Percentiles rank a stretch among this genome's conserved stretches.
These are phyloP conservation scores for Picocystis salinarum DNA, from an alignment of 139 green algal species.

Conservation along the genomic window DNA sequence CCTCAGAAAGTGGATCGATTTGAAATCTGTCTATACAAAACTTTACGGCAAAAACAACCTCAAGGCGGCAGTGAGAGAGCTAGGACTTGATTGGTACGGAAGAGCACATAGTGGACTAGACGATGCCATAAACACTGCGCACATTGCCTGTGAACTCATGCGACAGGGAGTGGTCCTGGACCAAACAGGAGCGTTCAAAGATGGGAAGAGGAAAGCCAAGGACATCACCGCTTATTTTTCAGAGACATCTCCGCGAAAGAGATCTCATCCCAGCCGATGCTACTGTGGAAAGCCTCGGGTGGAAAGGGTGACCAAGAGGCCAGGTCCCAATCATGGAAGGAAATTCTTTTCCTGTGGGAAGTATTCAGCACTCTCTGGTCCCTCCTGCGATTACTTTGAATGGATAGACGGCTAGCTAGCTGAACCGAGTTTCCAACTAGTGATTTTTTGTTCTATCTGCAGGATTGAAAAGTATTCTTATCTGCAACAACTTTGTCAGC, in stretches of 20 bases:
- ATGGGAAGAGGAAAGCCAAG: neutral
- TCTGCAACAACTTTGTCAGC: too few species aligned
- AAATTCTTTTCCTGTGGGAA: constrained; percentile 10
- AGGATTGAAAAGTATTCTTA: too few species aligned
- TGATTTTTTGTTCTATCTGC: too few species aligned
- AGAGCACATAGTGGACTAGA: constrained; percentile 30
- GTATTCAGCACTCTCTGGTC: constrained; percentile 6
- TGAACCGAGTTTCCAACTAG: too few species aligned
- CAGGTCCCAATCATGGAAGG: constrained; percentile 2
- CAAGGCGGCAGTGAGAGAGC: constrained; percentile 8
- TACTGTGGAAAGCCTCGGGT: constrained; percentile 6
- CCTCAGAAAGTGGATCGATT: constrained; percentile 34
- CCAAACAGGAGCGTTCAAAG: constrained; percentile 14
- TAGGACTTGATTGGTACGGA: constrained; percentile 24
- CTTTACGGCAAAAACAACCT: constrained; percentile 5
- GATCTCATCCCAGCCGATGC: neutral
- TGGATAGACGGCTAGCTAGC: too few species aligned
- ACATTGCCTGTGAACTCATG: constrained; percentile 18
- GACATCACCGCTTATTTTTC: neutral
- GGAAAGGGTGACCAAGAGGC: constrained; percentile 13
- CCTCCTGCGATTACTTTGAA: constrained; percentile 9
- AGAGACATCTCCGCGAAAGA: neutral
- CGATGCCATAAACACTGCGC: constrained; percentile 32
- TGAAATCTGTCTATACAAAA: constrained; percentile 23
- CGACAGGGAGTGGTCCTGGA: constrained; percentile 15